Evolutionary conservation across 768 basidiomycete species (phyloP), one percentile per base, ranked within the genome.

Genomic region (Candolleomyces efflorescens): DNA sequence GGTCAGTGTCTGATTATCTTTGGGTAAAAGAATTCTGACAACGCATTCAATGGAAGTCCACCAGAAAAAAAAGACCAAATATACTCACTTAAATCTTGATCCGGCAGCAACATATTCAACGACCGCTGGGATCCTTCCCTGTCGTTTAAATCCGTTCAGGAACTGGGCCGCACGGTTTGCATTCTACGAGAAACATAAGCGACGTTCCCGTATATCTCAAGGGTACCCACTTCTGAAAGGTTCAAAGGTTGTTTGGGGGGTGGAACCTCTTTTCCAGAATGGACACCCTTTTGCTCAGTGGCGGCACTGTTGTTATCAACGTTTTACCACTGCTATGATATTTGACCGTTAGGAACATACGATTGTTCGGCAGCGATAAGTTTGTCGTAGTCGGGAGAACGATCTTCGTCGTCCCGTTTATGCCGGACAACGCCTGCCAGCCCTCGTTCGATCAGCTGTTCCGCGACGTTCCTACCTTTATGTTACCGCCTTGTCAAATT

Each of bases 301-400:
- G 82, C 79, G 39, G 95, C 95, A 26, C 93, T 96, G 64, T 38
- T 15, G 2, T 32, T 32, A 11, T 22, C 22, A 12, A 24, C 38
- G 27, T 56, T 32, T 46, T 45, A 6, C 36, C 24, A 37, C 44
- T 46, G 7, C 22, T 43, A 45, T 18, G 23, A 13, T 17, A 26
- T 23, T 23, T 53, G 3, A 10, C 49, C 39, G 18, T 24, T 18
- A 13, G 22, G 78, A 5, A 32, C 90, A 72, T 64, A 95, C 94
- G 75, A 75, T 75, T 95, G 93, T 70, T 99, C 96, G 7, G 94
- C 97, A 26, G 87, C 85, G 82, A 98, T 94, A 45, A 98, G 77
- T 74, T 93, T 94, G 75, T 99, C 97, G 62, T 94, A 93, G 67
- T 98, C 96, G 5, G 89, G 81, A n/a, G 95, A 95, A 48, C 95